Conservation (phyloP, 805 yeast species). For the Wickerhamiella shivajii region DNA sequence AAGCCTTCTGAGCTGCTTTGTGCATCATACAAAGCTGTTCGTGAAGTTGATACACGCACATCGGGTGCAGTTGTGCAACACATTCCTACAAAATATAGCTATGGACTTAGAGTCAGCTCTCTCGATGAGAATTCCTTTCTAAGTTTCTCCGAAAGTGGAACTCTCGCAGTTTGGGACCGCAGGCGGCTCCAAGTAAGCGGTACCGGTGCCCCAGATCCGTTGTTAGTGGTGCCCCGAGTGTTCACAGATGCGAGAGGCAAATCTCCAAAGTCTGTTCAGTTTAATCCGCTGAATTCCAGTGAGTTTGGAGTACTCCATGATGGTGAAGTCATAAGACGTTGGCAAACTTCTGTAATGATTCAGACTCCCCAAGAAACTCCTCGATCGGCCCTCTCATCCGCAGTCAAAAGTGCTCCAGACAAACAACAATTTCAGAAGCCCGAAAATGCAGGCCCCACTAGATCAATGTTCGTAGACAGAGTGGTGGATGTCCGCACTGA, state of each 20-base stretch:
- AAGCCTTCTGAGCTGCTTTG: constrained; percentile 39
- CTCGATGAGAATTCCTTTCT: constrained; percentile 53
- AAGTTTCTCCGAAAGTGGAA: constrained; percentile 70
- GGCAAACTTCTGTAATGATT: constrained; percentile 37
- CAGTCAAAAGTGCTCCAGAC: constrained; percentile 7
- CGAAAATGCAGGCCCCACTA: constrained; percentile 28
- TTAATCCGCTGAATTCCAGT: constrained; percentile 43
- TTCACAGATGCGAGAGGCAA: constrained; percentile 14
- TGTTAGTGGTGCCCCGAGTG: constrained; percentile 17
- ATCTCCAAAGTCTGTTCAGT: constrained; percentile 17
- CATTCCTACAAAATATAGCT: constrained; percentile 58
- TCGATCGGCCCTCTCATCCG: constrained; percentile 11
- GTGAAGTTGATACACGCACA: constrained; percentile 51
- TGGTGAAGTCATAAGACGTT: constrained; percentile 63
- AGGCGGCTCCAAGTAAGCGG: constrained; percentile 16
- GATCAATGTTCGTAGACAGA: constrained; percentile 46
- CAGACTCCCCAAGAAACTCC: constrained; percentile 8
- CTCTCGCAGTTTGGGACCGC: constrained; percentile 48
- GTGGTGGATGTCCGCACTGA: constrained; percentile 65
- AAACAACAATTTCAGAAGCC: constrained; percentile 15
- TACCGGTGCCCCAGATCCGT: constrained; percentile 14
- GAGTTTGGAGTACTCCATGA: constrained; percentile 70
- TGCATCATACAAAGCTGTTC: constrained; percentile 60
- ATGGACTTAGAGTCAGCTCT: constrained; percentile 56
- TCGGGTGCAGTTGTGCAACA: constrained; percentile 41